Percentiles rank a stretch among this genome's conserved stretches.
These are phyloP conservation scores for Hypomontagnella monticulosa DNA, from an alignment of 495 filamentous ascomycete genomes.

Conservation along the genomic window DNA sequence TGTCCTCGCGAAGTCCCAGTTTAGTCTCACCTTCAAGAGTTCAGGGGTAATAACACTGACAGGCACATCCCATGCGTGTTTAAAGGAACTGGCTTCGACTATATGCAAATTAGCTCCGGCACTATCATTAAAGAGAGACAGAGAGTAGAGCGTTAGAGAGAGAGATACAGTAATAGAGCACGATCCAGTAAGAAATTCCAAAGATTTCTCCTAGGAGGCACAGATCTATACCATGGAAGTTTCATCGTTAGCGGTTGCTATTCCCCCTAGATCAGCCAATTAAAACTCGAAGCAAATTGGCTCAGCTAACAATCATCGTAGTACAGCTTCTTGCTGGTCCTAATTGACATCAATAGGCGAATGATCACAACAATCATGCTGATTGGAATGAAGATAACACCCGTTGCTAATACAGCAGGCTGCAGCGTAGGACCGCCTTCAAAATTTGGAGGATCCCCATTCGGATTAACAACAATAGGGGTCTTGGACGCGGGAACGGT, in stretches of 20 bases:
- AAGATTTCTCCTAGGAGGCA: neutral
- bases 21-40: neutral
- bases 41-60: neutral
- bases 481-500: neutral
- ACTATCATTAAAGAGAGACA: neutral
- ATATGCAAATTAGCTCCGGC: neutral
- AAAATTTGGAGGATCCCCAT: slow-evolving; percentile 8
- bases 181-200: slow-evolving; percentile 2
- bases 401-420: neutral
- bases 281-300: no score
- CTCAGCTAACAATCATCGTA: slow-evolving; percentile 1
- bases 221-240: neutral
- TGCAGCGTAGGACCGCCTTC: slow-evolving; percentile 1
- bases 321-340: neutral
- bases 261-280: neutral
- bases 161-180: neutral
- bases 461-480: neutral
- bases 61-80: slow-evolving; percentile 4
- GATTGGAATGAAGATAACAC: neutral
- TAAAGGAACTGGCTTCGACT: neutral
- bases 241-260: neutral
- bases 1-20: neutral
- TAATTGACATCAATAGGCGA: neutral
- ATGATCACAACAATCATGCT: neutral
- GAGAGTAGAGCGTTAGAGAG: neutral